Percentiles rank a stretch among this genome's conserved stretches.
These are phyloP conservation scores for Sonneratia caseolaris DNA, from an alignment of 345 rosid genomes.

Conservation along the genomic window DNA sequence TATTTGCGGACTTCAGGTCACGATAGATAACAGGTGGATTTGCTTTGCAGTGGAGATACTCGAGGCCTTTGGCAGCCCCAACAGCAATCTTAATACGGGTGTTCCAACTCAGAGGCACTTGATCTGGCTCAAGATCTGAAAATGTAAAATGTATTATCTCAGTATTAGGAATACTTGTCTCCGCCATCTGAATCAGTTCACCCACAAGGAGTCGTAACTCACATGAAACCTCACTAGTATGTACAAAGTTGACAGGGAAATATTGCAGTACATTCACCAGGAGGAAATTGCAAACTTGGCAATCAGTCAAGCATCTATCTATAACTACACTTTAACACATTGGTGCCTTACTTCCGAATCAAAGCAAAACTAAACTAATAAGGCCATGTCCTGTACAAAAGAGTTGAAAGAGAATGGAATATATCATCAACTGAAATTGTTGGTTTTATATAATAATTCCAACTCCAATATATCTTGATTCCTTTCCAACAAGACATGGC, in stretches of 20 bases:
- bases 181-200: background rate
- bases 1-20: conserved; percentile 87
- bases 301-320: background rate
- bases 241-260: background rate
- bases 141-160: background rate
- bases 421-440: background rate
- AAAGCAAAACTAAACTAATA: background rate
- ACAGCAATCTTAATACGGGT: conserved; percentile 79
- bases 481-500: background rate
- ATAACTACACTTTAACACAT: background rate
- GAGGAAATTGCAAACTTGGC: background rate
- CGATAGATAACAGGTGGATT: conserved; percentile 92
- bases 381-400: background rate
- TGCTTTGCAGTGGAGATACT: conserved; percentile 88
- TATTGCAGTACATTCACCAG: background rate
- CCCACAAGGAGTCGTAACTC: background rate
- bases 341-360: background rate
- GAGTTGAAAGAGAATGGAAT: background rate
- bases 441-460: background rate
- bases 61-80: conserved; percentile 82
- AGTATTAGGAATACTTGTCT: background rate
- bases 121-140: conserved; percentile 44
- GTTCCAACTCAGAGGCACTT: conserved; percentile 59
- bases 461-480: background rate
- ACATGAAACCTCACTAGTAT: background rate